phyloP scores from a whole-genome alignment of 192 early-diverging fungal species.

The Coemansia sp. region DNA sequence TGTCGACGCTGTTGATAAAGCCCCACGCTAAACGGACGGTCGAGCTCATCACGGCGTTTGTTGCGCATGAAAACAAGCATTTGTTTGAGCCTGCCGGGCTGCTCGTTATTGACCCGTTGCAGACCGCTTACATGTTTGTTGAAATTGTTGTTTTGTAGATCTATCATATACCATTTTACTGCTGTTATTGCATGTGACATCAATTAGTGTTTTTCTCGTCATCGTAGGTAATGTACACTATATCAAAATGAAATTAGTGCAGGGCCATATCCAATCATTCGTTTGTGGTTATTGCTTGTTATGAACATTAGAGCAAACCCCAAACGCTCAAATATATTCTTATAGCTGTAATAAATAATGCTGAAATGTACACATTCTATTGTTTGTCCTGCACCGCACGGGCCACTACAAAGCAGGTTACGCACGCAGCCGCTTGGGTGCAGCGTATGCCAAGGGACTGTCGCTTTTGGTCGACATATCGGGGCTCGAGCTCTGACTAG shows the following conservation, averaged over 20 bases:
- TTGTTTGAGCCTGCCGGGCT: conserved; percentile 48
- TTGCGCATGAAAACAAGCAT: conserved; percentile 41
- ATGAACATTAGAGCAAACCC: background rate
- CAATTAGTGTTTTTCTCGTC: background rate
- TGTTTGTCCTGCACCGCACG: background rate
- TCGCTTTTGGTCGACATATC: background rate
- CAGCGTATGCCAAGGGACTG: background rate
- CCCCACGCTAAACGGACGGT: conserved; percentile 39
- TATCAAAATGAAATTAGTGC: too few species aligned
- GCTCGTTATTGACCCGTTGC: conserved; percentile 45
- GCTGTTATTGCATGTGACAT: background rate
- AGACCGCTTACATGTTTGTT: conserved; percentile 58
- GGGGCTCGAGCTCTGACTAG: background rate
- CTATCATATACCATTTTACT: background rate
- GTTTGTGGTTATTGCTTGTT: background rate
- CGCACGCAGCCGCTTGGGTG: background rate
- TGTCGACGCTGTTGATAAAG: conserved; percentile 53
- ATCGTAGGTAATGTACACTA: too few species aligned
- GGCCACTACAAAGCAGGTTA: background rate
- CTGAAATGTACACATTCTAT: conserved; percentile 1
- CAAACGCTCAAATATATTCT: too few species aligned
- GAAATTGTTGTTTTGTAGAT: conserved; percentile 38
- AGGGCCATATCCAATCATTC: too few species aligned
- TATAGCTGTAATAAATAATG: too few species aligned
- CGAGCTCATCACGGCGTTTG: conserved; percentile 32